Conservation (phyloP, 305 asterid species). For the Fraxinus latifolia region DNA sequence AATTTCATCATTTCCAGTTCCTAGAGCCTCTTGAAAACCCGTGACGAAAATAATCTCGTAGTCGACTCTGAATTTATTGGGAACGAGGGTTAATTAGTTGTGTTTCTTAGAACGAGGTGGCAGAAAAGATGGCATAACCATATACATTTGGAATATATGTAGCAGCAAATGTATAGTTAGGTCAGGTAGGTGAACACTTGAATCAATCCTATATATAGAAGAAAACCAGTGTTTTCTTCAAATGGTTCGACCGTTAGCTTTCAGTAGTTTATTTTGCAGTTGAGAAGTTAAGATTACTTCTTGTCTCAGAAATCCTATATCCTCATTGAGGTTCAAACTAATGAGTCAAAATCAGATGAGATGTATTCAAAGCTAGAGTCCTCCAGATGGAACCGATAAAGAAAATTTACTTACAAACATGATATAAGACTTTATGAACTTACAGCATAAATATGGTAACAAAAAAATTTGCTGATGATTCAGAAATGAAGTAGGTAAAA, state of each 20-base stretch:
- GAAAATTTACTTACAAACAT: too few relatives aligned
- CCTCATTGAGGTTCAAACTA: constrained; percentile 19
- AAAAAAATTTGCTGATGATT: constrained; percentile 21
- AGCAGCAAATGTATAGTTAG: constrained; percentile 25
- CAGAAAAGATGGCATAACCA: neutral
- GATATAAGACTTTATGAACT: neutral
- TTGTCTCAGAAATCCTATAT: constrained; percentile 44
- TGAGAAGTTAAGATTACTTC: constrained; percentile 56
- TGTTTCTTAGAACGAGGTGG: constrained; percentile 24
- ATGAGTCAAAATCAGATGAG: constrained; percentile 48
- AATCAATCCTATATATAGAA: constrained; percentile 14
- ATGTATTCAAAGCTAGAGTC: constrained; percentile 24
- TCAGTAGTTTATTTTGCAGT: constrained; percentile 45
- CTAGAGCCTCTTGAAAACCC: neutral
- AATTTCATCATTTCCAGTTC: constrained; percentile 11
- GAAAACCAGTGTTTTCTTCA: constrained; percentile 29
- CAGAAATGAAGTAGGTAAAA: constrained; percentile 40
- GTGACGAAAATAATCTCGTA: neutral
- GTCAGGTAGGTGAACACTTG: constrained; percentile 33
- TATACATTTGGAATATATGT: neutral
- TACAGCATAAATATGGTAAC: neutral
- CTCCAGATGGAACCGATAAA: too few relatives aligned
- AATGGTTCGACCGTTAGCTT: constrained; percentile 45
- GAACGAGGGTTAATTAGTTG: neutral
- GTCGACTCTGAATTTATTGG: neutral